These are phyloP conservation scores for Colletotrichum sansevieriae DNA, from an alignment of 2,329 filamentous ascomycete species.

Conservation along the genomic window DNA sequence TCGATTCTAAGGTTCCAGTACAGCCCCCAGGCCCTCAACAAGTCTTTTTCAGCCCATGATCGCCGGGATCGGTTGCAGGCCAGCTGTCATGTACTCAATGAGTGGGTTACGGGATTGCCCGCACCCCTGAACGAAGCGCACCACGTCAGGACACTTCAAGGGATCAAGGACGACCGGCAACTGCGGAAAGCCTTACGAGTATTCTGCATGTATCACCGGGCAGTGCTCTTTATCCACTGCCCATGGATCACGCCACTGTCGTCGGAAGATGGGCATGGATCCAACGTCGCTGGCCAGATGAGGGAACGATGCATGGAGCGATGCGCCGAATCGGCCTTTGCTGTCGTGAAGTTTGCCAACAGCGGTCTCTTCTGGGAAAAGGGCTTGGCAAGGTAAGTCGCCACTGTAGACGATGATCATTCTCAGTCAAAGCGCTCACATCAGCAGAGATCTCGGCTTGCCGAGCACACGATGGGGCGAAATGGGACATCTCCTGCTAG, in stretches of 20 bases:
- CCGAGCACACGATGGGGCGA: slow-evolving; percentile 28
- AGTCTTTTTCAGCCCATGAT: slow-evolving; percentile 14
- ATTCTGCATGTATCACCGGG: slow-evolving; percentile 36
- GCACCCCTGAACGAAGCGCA: slow-evolving; percentile 24
- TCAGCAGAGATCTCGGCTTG: slow-evolving; percentile 11
- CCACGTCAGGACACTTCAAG: slow-evolving; percentile 19
- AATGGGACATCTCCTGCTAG: slow-evolving; percentile 33
- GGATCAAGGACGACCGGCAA: slow-evolving; percentile 17
- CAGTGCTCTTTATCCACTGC: slow-evolving; percentile 29
- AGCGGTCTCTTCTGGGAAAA: slow-evolving; percentile 30
- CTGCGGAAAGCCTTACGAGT: slow-evolving; percentile 26
- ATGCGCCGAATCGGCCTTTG: slow-evolving; percentile 31
- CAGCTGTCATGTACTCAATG: slow-evolving; percentile 28
- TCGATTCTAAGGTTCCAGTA: slow-evolving; percentile 33
- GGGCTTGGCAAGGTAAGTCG: slow-evolving; percentile 18
- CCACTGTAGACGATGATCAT: no score
- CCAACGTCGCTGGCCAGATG: slow-evolving; percentile 9
- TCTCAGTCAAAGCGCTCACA: neutral
- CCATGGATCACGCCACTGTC: slow-evolving; percentile 23
- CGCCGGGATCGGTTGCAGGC: slow-evolving; percentile 28
- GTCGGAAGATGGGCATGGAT: slow-evolving; percentile 2
- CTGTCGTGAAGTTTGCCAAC: slow-evolving; percentile 31
- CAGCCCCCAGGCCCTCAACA: slow-evolving; percentile 25
- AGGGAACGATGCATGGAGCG: slow-evolving; percentile 25
- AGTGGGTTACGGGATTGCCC: slow-evolving; percentile 24